Evolutionary conservation across 179 eudicot species (phyloP), one percentile per base, ranked within the genome.

Genomic region (Sideroxylon spinosum): DNA sequence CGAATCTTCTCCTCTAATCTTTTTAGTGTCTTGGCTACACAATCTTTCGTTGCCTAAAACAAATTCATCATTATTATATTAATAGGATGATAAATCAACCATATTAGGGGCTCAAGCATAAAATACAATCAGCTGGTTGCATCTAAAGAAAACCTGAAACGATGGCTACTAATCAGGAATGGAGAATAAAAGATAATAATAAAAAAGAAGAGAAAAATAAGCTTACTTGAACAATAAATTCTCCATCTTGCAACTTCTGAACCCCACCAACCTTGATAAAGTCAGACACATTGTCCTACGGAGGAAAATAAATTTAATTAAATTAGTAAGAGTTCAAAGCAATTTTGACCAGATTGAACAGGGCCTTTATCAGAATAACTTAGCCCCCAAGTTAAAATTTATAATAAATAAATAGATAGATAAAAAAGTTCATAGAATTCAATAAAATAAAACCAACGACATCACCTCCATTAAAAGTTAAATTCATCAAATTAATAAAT

Each of bases 1-100:
- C 85, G 91, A 78, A 95, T 91, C 87, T 95, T 95, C 85, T 95
- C 99, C 87, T 95, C 99, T 81, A 95, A 86, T 84, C 98, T 89
- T 82, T 93, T 93, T 69, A 91, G 68, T 23, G 98, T 95, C 88
- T 95, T 93, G 61, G 95, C 90, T 64, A 93, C 91, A 79, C 98
- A 95, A 78, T 93, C 97, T 84, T 90, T 93, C 10, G 98, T 93
- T 65, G 97, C 88, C 98, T 95, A 84, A 82, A 85, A 82, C 46
- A 70, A 19, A 13, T 22, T 69, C 20, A 65, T 53, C 37, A 67
- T 68, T 59, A 55, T 65, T n/a, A 68, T 56, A 80, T 46, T 14
- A n/a, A 37, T 62, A 66, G 19, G 48, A 76, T 19, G 29, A 50
- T 52, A 8, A 75, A 28, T n/a, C 61, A 76, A 76, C 28, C 37